Evolutionary conservation across 768 basidiomycete genomes (phyloP), one percentile per base, ranked within the genome.

Genomic region (Podaxis sp.): DNA sequence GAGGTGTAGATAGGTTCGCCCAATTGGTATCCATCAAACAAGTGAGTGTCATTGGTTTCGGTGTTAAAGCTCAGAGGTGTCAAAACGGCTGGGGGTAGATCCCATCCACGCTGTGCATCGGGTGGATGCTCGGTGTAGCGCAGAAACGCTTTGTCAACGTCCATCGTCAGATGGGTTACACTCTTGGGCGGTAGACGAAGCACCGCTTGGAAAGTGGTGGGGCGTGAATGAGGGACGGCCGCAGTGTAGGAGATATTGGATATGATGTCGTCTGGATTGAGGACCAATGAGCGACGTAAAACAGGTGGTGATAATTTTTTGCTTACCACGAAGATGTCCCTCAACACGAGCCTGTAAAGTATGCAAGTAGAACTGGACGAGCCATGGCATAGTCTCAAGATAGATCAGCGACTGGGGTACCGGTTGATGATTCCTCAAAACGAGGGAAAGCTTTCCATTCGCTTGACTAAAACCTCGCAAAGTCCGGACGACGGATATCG

Each of bases 111-210:
- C 71, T 95, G 90, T 2, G 96, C 93, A 70, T 98, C 96, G 0
- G 96, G 94, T 9, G 91, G 94, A 72, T 98, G 96, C 70, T 98
- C 96, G 11, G 94, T 96, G 72, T 98, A 98, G 56, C 89, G 86
- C 59, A 99, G 76, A 70, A 95, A 97, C 1, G 90, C 83, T 72
- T 94, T 94, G 38, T 84, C 81, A 69, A 94, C 86, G 37, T 89
- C 89, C 71, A 96, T 80, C 17, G 79, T 82, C 57, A 98, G 75
- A 7, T 80, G 79, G 5, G 94, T 70, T 0, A 84, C 88, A 61
- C 83, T 81, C 40, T 78, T 76, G 7, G 92, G 78, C 0, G 95
- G 94, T n/a, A 98, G 72, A 2, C 74, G 79, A 13, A 98, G 74
- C 19, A 80, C 70, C 4, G 86, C 80, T 73, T 96, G 90, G 50